Conservation (phyloP, 2,329 filamentous ascomycete species). For the Fusarium tricinctum region DNA sequence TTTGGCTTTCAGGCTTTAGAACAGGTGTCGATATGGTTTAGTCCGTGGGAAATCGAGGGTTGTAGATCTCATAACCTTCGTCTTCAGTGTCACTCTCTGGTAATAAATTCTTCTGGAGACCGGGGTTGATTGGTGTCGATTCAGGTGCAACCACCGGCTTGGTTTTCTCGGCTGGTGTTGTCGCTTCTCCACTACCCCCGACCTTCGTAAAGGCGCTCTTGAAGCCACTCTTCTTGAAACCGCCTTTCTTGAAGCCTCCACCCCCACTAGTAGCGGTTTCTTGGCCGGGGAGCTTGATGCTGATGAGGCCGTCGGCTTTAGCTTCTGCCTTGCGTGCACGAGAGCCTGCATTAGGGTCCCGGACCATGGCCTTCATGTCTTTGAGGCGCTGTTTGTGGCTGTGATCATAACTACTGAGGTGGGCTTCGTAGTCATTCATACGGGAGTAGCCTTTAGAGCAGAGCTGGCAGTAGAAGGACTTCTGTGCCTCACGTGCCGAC, state of each 20-base stretch:
- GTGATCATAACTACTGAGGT: slow-evolving; percentile 95
- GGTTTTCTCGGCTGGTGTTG: slow-evolving; percentile 57
- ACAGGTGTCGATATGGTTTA: slow-evolving; percentile 55
- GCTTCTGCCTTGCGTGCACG: slow-evolving; percentile 78
- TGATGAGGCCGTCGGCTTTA: slow-evolving; percentile 77
- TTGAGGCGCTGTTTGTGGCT: slow-evolving; percentile 91
- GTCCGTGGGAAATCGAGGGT: slow-evolving; percentile 71
- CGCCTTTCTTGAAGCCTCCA: slow-evolving; percentile 74
- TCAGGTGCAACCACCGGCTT: slow-evolving; percentile 49
- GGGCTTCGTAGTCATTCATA: slow-evolving; percentile 96
- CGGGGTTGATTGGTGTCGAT: slow-evolving; percentile 36
- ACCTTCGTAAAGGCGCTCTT: slow-evolving; percentile 79
- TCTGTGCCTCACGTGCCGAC: slow-evolving; percentile 80
- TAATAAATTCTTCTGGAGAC: slow-evolving; percentile 42
- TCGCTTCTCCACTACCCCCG: slow-evolving; percentile 57
- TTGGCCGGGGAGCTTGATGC: slow-evolving; percentile 70
- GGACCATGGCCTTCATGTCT: slow-evolving; percentile 88
- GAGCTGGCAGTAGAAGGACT: slow-evolving; percentile 86
- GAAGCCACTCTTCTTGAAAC: slow-evolving; percentile 87
- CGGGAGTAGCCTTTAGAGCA: slow-evolving; percentile 96
- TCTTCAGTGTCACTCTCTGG: slow-evolving; percentile 76
- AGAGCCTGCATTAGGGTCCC: slow-evolving; percentile 75
- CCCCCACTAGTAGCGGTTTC: slow-evolving; percentile 46
- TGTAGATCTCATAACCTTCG: slow-evolving; percentile 78
- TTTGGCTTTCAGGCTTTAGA: not conserved